phyloP scores from a whole-genome alignment of 1,284 basidiomycete genomes.

The Moniliophthora roreri region DNA sequence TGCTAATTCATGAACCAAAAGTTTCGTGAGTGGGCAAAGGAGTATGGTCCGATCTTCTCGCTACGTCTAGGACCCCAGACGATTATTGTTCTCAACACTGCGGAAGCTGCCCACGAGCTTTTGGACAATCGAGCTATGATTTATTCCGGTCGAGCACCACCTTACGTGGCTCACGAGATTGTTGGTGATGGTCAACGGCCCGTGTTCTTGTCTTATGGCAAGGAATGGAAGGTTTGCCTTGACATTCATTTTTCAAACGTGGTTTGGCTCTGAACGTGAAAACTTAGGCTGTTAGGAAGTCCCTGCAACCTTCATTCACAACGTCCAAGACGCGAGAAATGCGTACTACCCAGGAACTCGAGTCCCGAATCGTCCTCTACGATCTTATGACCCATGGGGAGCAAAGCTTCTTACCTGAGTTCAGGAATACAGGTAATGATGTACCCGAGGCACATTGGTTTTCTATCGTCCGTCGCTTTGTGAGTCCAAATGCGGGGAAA shows the following conservation, averaged over 20 bases:
- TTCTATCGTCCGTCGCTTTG: background rate
- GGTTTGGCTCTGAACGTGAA: background rate
- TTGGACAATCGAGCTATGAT: constrained; percentile 12
- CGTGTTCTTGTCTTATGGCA: constrained; percentile 1
- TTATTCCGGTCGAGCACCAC: constrained; percentile 10
- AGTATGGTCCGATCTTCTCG: constrained; percentile 10
- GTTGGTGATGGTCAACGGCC: background rate
- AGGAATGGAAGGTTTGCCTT: constrained; percentile 1
- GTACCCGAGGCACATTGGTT: constrained; percentile 1
- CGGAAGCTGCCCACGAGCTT: constrained; percentile 9
- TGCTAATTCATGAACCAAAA: background rate
- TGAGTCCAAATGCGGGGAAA: background rate
- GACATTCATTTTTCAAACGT: too few species aligned
- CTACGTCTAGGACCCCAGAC: constrained; percentile 10
- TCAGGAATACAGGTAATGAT: background rate
- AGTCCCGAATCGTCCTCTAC: constrained; percentile 1
- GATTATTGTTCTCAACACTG: constrained; percentile 12
- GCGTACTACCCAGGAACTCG: constrained; percentile 3
- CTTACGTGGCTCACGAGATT: constrained; percentile 1
- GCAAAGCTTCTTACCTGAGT: background rate
- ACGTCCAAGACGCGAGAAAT: background rate
- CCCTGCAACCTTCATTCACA: background rate
- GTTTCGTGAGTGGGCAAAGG: background rate
- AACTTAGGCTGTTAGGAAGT: background rate
- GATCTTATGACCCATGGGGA: constrained; percentile 4